Conservation (phyloP, 352 stramenopile species). For the Phytopythium vexans region DNA sequence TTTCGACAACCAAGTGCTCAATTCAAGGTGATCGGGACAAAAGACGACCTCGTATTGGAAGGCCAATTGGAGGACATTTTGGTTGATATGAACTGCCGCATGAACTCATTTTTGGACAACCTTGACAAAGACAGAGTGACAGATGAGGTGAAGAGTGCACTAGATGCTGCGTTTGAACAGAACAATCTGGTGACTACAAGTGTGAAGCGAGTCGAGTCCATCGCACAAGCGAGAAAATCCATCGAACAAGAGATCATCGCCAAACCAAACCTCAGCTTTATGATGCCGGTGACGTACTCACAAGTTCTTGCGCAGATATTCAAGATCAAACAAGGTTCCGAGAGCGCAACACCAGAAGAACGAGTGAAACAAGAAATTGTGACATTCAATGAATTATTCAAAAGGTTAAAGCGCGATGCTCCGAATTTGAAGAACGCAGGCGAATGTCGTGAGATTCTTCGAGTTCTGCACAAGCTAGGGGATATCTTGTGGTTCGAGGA, state of each 20-base stretch:
- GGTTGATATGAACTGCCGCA: not conserved
- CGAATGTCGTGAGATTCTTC: constrained; percentile 8
- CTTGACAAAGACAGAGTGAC: not conserved
- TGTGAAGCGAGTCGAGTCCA: not conserved
- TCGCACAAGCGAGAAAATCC: too few species aligned
- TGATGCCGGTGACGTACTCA: constrained; percentile 1
- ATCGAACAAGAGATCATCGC: not conserved
- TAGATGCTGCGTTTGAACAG: constrained; percentile 2
- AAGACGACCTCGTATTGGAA: constrained; percentile 3
- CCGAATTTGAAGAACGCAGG: not conserved
- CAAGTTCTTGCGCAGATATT: constrained; percentile 7
- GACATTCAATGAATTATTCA: not conserved
- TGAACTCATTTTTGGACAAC: constrained; percentile 1
- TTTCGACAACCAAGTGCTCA: constrained; percentile 10
- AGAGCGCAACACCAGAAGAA: not conserved
- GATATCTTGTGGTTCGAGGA: constrained; percentile 19
- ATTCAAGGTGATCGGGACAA: constrained; percentile 16
- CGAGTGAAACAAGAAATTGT: constrained; percentile 5
- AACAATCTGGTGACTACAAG: not conserved
- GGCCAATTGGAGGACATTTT: not conserved
- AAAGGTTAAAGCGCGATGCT: too few species aligned
- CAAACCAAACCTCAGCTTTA: constrained; percentile 2
- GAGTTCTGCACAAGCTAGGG: constrained; percentile 7
- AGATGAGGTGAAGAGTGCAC: too few species aligned
- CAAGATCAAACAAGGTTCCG: not conserved